Evolutionary conservation across 2,329 filamentous ascomycete genomes (phyloP).

Genomic region (Pseudogymnoascus sp.): DNA sequence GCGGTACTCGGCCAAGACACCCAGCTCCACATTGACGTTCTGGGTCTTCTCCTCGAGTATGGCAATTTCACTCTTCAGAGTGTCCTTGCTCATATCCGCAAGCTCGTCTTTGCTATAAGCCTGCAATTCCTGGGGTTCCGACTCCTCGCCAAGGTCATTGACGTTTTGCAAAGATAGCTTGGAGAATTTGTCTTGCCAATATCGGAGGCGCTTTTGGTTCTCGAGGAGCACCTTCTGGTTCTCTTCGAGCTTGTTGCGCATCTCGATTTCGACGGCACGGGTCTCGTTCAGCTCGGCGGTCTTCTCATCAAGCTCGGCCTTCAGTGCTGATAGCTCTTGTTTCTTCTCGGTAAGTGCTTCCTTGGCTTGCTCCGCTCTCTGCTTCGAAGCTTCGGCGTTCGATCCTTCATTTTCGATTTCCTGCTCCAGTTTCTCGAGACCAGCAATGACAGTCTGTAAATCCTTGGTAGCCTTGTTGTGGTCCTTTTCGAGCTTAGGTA

Average conservation of each 20-base stretch:
- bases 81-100: conserved; percentile 56
- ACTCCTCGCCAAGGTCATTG: conserved; percentile 57
- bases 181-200: conserved; percentile 84
- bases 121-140: conserved; percentile 55
- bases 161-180: conserved; percentile 82
- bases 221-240: conserved; percentile 83
- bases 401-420: conserved; percentile 72
- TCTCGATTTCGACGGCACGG: conserved; percentile 86
- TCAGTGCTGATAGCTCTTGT: conserved; percentile 69
- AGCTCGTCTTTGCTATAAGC: conserved; percentile 69
- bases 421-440: conserved; percentile 70
- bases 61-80: conserved; percentile 60
- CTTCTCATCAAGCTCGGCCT: conserved; percentile 81
- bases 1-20: conserved; percentile 82
- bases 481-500: conserved; percentile 78
- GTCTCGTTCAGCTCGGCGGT: conserved; percentile 80
- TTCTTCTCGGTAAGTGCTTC: conserved; percentile 72
- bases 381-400: conserved; percentile 65
- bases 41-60: conserved; percentile 69
- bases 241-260: conserved; percentile 96
- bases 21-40: conserved; percentile 79
- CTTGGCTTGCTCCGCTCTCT: conserved; percentile 74
- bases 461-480: conserved; percentile 73
- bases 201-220: conserved; percentile 73
- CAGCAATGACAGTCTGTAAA: conserved; percentile 60